Conservation (phyloP, 1,284 basidiomycete species). For the Heterobasidion parviporum region DNA sequence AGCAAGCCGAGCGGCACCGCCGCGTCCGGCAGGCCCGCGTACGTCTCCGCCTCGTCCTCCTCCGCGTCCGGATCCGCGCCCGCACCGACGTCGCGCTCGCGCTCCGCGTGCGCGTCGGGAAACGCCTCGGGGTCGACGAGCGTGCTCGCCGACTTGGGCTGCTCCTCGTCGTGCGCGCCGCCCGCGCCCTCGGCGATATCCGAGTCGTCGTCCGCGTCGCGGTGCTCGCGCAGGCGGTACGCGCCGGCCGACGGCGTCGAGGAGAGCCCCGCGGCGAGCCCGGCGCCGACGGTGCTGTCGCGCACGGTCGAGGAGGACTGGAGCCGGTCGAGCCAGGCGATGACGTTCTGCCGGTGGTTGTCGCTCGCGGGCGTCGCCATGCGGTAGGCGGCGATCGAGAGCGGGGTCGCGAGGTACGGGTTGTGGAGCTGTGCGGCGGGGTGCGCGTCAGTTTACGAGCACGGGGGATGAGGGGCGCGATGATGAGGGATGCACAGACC, state of each 20-base stretch:
- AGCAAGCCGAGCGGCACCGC: conserved; percentile 68
- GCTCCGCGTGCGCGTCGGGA: no score
- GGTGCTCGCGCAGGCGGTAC: no score
- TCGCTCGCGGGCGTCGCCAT: conserved; percentile 68
- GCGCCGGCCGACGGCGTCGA: no score
- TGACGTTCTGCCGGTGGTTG: conserved; percentile 53
- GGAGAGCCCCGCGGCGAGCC: no score
- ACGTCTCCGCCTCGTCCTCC: conserved; percentile 26
- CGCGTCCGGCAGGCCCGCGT: conserved; percentile 51
- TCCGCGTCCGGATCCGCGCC: no score
- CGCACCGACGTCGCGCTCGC: no score
- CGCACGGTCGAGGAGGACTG: conserved; percentile 31
- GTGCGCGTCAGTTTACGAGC: neutral
- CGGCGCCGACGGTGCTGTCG: conserved; percentile 15
- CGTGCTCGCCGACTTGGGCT: conserved; percentile 8
- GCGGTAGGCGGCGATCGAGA: conserved; percentile 68
- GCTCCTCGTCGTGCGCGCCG: conserved; percentile 21
- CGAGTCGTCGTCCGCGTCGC: conserved; percentile 10
- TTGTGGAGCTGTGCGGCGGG: conserved; percentile 52
- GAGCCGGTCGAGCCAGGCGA: conserved; percentile 60
- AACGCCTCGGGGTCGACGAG: conserved; percentile 7
- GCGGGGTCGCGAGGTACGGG: conserved; percentile 66
- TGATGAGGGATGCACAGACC: conserved; percentile 28
- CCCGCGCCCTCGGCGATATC: conserved; percentile 11
- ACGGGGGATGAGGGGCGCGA: neutral